Evolutionary conservation across 2,329 filamentous ascomycete species (phyloP), one percentile per base, ranked within the genome.

Genomic region (Fusarium sp.): DNA sequence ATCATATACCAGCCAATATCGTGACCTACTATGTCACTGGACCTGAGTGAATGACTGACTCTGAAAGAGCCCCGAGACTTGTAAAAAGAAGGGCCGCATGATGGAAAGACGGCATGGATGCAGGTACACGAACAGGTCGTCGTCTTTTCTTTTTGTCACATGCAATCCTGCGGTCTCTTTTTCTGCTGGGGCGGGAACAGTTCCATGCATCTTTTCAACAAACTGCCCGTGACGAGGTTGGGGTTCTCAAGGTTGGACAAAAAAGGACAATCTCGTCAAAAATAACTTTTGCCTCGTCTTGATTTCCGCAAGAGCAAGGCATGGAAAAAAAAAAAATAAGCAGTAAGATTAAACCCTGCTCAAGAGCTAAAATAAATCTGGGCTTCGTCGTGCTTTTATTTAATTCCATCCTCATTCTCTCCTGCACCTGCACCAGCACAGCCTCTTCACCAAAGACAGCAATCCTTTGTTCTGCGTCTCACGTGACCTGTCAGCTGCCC

Each of bases 401-500:
- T 32, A 57, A 52, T 52, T 52, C 32, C 17, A 25, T 25, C 47
- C 25, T 61, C 32, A 20, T 65, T 40, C 38, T 43, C n/a, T 22
- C 22, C 38, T 43, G 38, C n/a, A 20, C 9, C 38, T 62, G 63
- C 63, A 61, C 25, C 37, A 60, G 64, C 68, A 71, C 54, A 57
- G 63, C 33, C 50, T 71, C 37, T n/a, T 54, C 32, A 10, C 45
- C 45, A 20, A 22, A 43, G 43, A 14, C 35, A 63, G 47, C 45
- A 59, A 37, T 54, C 52, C 66, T 75, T 74, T 72, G 70, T 70
- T 47, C 58, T 62, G 40, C 30, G 15, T 9, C 20, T 73, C 80
- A 81, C 80, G 79, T 80, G 79, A 80, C 63, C 63, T 60, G 63
- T 76, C 76, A 76, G 74, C 73, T 78, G 77, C 73, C 76, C 70